phyloP scores from a whole-genome alignment of 768 basidiomycete species.

The Thelephora ganbajun region DNA sequence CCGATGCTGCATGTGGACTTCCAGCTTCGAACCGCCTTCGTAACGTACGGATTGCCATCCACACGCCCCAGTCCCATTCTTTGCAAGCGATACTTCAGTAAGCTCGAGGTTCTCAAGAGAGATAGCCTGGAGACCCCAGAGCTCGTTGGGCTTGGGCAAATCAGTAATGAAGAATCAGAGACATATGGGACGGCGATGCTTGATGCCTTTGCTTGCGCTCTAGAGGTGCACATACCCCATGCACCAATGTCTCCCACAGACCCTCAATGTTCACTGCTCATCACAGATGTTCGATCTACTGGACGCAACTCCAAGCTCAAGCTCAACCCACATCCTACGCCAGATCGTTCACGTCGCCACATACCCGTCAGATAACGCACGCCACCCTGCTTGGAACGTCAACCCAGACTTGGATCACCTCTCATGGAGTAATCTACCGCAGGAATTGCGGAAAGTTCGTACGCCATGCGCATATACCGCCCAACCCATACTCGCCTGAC shows the following conservation, averaged over 20 bases:
- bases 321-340: neutral
- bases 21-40: neutral
- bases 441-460: neutral
- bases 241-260: neutral
- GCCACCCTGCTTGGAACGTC: neutral
- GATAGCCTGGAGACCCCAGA: neutral
- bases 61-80: neutral
- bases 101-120: neutral
- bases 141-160: neutral
- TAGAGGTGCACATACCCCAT: neutral
- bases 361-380: neutral
- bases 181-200: neutral
- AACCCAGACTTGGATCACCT: neutral
- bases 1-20: neutral
- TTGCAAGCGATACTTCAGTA: neutral
- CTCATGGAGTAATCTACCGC: neutral
- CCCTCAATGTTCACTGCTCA: neutral
- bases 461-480: neutral
- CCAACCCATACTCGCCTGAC: neutral
- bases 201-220: neutral
- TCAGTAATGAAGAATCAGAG: neutral
- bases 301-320: neutral
- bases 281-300: neutral
- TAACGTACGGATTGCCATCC: neutral
- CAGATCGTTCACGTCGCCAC: neutral